Evolutionary conservation across 192 early-diverging fungal genomes (phyloP).

Genomic region (Irineochytrium annulatum): DNA sequence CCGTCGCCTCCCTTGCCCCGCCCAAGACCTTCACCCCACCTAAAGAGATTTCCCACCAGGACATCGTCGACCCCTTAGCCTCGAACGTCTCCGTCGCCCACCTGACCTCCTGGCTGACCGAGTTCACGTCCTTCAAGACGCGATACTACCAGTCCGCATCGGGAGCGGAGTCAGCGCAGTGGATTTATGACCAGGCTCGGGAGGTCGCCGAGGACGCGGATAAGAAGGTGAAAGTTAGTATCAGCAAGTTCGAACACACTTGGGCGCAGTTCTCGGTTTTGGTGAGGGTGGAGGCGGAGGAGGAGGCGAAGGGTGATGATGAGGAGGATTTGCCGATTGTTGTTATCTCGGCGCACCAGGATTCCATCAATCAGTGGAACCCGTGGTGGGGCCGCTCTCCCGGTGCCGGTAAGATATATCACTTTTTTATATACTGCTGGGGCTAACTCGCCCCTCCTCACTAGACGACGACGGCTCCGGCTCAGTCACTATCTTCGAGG

Average conservation of each 20-base stretch:
- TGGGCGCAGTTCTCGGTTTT: conserved; percentile 84
- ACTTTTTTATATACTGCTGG: conserved; percentile 75
- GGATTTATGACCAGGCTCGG: conserved; percentile 33
- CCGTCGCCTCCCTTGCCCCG: not conserved
- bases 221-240: conserved; percentile 35
- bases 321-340: conserved; percentile 38
- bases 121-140: conserved; percentile 80
- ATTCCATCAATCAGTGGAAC: conserved; percentile 78
- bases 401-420: conserved; percentile 43
- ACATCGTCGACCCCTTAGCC: conserved; percentile 60
- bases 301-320: not conserved
- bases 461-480: conserved; percentile 89
- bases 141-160: conserved; percentile 74
- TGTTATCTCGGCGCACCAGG: conserved; percentile 87
- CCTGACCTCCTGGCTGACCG: conserved; percentile 67
- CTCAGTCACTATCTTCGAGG: conserved; percentile 83
- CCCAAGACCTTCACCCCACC: conserved; percentile 42
- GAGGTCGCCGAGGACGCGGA: conserved; percentile 23
- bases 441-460: conserved; percentile 53
- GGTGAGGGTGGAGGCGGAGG: conserved; percentile 65
- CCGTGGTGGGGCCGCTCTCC: conserved; percentile 70
- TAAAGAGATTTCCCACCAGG: conserved; percentile 41
- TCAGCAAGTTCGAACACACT: conserved; percentile 70
- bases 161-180: conserved; percentile 34
- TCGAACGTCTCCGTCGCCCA: conserved; percentile 56